Percentiles rank a stretch among this genome's conserved stretches.
These are phyloP conservation scores for Erigeron philadelphicus DNA, from an alignment of 140 eudicot genomes.

Conservation along the genomic window DNA sequence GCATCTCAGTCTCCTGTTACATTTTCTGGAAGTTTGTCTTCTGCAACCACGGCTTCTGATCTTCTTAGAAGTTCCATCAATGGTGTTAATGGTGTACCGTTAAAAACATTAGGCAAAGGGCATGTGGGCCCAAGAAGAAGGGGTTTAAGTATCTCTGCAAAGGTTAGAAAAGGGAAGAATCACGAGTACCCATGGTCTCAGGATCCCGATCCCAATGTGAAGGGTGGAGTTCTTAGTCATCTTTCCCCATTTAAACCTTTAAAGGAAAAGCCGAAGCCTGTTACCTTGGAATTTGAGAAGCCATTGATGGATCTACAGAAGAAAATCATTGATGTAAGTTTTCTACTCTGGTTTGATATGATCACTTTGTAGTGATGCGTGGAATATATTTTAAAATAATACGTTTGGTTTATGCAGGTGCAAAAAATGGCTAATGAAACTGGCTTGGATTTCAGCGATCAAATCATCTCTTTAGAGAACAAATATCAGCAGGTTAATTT, in stretches of 20 bases:
- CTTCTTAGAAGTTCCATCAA: slow-evolving; percentile 63
- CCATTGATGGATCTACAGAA: slow-evolving; percentile 78
- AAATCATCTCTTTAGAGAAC: slow-evolving; percentile 61
- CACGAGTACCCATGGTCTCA: slow-evolving; percentile 84
- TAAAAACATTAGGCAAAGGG: slow-evolving; percentile 54
- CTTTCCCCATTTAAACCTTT: slow-evolving; percentile 81
- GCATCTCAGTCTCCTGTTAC: slow-evolving; percentile 48
- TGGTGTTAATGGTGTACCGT: slow-evolving; percentile 57
- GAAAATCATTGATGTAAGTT: slow-evolving; percentile 69
- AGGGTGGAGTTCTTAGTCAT: slow-evolving; percentile 87
- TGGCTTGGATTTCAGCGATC: slow-evolving; percentile 80
- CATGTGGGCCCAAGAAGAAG: slow-evolving; percentile 40
- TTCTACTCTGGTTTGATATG: slow-evolving; percentile 4
- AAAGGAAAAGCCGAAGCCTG: slow-evolving; percentile 78
- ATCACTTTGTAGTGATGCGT: slow-evolving; percentile 6
- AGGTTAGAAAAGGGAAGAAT: slow-evolving; percentile 59
- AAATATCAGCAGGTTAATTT: slow-evolving; percentile 75
- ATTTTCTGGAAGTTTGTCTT: slow-evolving; percentile 49
- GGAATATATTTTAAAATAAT: slow-evolving; percentile 2
- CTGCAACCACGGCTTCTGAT: slow-evolving; percentile 65
- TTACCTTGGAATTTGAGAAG: slow-evolving; percentile 79
- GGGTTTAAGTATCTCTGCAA: slow-evolving; percentile 48
- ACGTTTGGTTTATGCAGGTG: slow-evolving; percentile 46
- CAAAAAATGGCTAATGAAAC: slow-evolving; percentile 96
- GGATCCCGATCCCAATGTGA: slow-evolving; percentile 69